phyloP scores from a whole-genome alignment of 192 early-diverging fungal species.

The Linnemannia exigua region DNA sequence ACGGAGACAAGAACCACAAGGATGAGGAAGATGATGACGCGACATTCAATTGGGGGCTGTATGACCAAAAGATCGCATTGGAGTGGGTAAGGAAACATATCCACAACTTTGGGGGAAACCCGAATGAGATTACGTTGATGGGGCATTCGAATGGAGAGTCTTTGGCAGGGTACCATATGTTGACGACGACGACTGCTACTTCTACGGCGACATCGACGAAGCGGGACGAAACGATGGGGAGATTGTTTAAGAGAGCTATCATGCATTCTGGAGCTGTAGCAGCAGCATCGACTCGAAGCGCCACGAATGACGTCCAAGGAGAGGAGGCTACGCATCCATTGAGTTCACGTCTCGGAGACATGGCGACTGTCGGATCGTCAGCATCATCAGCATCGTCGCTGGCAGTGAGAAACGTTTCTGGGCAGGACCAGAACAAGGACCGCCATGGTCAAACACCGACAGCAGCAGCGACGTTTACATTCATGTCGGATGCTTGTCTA shows the following conservation, averaged over 20 bases:
- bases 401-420: not conserved
- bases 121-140: conserved; percentile 49
- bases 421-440: not conserved
- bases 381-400: not conserved
- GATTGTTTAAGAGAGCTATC: conserved; percentile 39
- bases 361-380: not conserved
- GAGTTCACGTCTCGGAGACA: not conserved
- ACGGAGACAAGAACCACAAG: not conserved
- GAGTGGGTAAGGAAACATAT: conserved; percentile 46
- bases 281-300: not conserved
- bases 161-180: conserved; percentile 38
- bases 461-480: conserved; percentile 17
- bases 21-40: not conserved
- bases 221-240: not conserved
- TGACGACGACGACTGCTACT: conserved; percentile 13
- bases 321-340: not conserved
- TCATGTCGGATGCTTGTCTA: conserved; percentile 48
- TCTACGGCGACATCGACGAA: not conserved
- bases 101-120: conserved; percentile 48
- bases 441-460: not conserved
- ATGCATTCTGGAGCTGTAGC: conserved; percentile 41
- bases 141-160: conserved; percentile 47
- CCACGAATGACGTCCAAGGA: not conserved
- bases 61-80: conserved; percentile 48
- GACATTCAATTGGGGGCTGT: conserved; percentile 23